Evolutionary conservation across 2,329 filamentous ascomycete genomes (phyloP).

Genomic region (Penicillium sp.): DNA sequence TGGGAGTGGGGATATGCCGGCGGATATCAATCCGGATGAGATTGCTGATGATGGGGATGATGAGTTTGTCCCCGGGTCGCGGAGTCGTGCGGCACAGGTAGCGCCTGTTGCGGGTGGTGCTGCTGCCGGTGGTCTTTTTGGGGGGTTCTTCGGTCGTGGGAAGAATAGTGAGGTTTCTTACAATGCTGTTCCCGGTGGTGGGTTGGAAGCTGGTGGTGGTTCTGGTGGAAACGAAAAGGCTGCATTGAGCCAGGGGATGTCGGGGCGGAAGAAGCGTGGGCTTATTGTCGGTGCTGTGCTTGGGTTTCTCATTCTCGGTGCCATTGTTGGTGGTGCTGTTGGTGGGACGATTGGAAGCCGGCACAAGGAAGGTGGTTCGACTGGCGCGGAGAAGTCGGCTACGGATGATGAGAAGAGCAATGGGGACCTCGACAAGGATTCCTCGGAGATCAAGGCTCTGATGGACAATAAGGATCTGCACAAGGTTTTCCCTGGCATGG

Average conservation of each 20-base stretch:
- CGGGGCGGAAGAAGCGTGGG: slow-evolving; percentile 60
- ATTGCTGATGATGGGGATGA: slow-evolving; percentile 88
- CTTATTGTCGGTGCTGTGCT: slow-evolving; percentile 64
- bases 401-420: slow-evolving; percentile 56
- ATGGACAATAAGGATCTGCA: slow-evolving; percentile 76
- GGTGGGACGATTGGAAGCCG: slow-evolving; percentile 62
- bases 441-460: slow-evolving; percentile 70
- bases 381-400: slow-evolving; percentile 46
- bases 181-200: slow-evolving; percentile 46
- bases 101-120: slow-evolving; percentile 30
- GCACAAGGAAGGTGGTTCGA: slow-evolving; percentile 38
- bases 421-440: slow-evolving; percentile 68
- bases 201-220: slow-evolving; percentile 17
- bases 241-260: slow-evolving; percentile 46
- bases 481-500: slow-evolving; percentile 91
- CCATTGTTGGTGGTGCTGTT: slow-evolving; percentile 66
- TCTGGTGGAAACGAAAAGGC: slow-evolving; percentile 55
- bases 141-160: slow-evolving; percentile 39
- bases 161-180: slow-evolving; percentile 48
- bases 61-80: slow-evolving; percentile 55
- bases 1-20: slow-evolving; percentile 47
- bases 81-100: slow-evolving; percentile 1
- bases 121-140: slow-evolving; percentile 40
- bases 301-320: slow-evolving; percentile 60
- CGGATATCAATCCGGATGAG: slow-evolving; percentile 64